Evolutionary conservation across 2,329 filamentous ascomycete species (phyloP).

Genomic region (Epichloe bromicola): DNA sequence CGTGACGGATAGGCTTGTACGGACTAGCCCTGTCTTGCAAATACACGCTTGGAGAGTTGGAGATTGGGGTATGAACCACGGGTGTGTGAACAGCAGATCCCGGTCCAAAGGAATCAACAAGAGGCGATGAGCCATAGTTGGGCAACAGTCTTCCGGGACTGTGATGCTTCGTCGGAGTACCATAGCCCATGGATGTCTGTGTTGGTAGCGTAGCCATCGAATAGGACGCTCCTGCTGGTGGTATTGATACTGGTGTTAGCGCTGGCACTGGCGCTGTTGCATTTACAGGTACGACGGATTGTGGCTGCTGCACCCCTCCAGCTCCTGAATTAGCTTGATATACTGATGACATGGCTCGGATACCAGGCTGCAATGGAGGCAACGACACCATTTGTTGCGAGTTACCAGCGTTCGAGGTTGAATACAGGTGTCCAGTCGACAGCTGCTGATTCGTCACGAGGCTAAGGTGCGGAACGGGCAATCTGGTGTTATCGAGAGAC

Average conservation of each 20-base stretch:
- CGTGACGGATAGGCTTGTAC: slow-evolving; percentile 78
- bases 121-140: slow-evolving; percentile 47
- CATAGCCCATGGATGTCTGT: slow-evolving; percentile 26
- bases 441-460: slow-evolving; percentile 39
- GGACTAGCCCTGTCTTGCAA: slow-evolving; percentile 81
- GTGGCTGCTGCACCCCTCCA: slow-evolving; percentile 22
- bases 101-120: slow-evolving; percentile 48
- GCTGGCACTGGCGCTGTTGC: slow-evolving; percentile 9
- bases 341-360: slow-evolving; percentile 64
- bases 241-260: slow-evolving; percentile 10
- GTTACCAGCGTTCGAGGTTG: slow-evolving; percentile 24
- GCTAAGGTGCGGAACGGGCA: slow-evolving; percentile 61
- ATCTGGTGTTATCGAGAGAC: slow-evolving; percentile 25
- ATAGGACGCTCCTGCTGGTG: slow-evolving; percentile 9
- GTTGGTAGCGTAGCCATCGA: slow-evolving; percentile 9
- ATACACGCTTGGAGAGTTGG: slow-evolving; percentile 78
- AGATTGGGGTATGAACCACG: slow-evolving; percentile 45
- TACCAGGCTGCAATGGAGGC: slow-evolving; percentile 46
- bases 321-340: slow-evolving; percentile 44
- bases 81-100: slow-evolving; percentile 45
- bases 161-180: slow-evolving; percentile 40
- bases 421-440: slow-evolving; percentile 25
- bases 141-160: slow-evolving; percentile 34
- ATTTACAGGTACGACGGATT: slow-evolving; percentile 16
- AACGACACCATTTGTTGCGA: slow-evolving; percentile 35